Evolutionary conservation across 306 rosid genomes (phyloP).

Genomic region (Echinosophora koreensis): DNA sequence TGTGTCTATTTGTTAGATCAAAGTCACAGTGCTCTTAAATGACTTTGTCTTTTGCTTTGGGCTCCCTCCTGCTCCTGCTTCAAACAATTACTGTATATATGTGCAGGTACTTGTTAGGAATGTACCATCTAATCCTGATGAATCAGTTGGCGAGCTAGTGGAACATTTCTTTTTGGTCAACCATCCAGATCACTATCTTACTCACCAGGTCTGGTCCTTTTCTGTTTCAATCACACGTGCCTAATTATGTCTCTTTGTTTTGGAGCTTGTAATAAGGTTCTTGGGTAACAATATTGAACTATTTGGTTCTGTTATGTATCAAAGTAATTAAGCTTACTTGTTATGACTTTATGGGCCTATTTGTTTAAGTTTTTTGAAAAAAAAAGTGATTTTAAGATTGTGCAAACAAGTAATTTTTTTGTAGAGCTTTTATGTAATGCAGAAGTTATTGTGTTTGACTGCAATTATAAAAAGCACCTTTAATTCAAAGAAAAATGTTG

Average conservation of each 20-base stretch:
- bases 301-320: slow-evolving; percentile 5
- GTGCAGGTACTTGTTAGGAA: slow-evolving; percentile 89
- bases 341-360: background rate
- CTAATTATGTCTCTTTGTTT: background rate
- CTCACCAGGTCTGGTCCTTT: slow-evolving; percentile 74
- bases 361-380: too few species aligned
- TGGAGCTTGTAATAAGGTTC: slow-evolving; percentile 16
- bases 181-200: slow-evolving; percentile 90
- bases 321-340: slow-evolving; percentile 17
- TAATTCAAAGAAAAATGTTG: too few species aligned
- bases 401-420: too few species aligned
- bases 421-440: too few species aligned
- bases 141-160: slow-evolving; percentile 87
- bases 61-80: slow-evolving; percentile 17
- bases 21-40: slow-evolving; percentile 23
- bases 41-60: slow-evolving; percentile 11
- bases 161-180: slow-evolving; percentile 98
- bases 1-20: background rate
- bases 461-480: too few species aligned
- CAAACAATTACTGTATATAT: slow-evolving; percentile 32
- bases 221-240: background rate
- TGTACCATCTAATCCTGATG: slow-evolving; percentile 97
- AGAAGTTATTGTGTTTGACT: too few species aligned
- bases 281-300: slow-evolving; percentile 5
- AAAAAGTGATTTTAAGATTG: too few species aligned